Base-by-base conservation (phyloP, 352 stramenopile species). In the Phytopythium boreale region DNA sequence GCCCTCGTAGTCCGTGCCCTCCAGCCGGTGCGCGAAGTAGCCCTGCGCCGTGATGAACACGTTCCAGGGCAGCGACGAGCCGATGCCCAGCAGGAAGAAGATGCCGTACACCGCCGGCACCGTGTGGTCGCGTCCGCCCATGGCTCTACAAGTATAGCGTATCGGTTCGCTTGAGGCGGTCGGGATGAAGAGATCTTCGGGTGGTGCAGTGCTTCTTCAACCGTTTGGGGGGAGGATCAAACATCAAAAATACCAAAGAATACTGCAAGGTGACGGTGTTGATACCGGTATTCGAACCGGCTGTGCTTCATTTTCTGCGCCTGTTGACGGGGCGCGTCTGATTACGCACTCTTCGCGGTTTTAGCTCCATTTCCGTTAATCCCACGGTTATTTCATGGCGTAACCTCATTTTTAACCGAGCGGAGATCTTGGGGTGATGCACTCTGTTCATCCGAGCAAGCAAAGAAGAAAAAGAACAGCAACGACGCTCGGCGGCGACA, bases 1-100 rank as follows among this genome's bases (percentile, higher is more conserved):
- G 41, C 85, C 80, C 59, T 91, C 81, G 51, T 91, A 92, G 44
- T 74, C 67, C 14, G 85, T 94, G 22, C 76, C 58, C 2, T 63
- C 64, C 39, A 95, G 70, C 1, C 87, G 84, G 47, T 76, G 59
- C 27, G 80, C 70, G 65, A 95, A 95, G 75, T 94, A 95, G 53
- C 76, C 68, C 63, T 92, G 80, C 22, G 83, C 87, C 4, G 85
- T 95, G 70, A 95, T 90, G 64, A 95, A 95, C 24, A 94, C 84
- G 52, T 95, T 95, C 84, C 84, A 95, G 47, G 87, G 85, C 46
- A 95, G 76, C 27, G 82, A 86, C 15, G 80, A 86, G 10, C 80
- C 85, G 61, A 95, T 70, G 72, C 87, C 87, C 44, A 88, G 75
- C 58, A 93, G 69, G 63, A 95, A 91, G 68, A 95, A 86, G 67